Evolutionary conservation across 371 early-diverging fungal species (phyloP), one percentile per base, ranked within the genome.

Genomic region (Quaeritorhiza haematococci): DNA sequence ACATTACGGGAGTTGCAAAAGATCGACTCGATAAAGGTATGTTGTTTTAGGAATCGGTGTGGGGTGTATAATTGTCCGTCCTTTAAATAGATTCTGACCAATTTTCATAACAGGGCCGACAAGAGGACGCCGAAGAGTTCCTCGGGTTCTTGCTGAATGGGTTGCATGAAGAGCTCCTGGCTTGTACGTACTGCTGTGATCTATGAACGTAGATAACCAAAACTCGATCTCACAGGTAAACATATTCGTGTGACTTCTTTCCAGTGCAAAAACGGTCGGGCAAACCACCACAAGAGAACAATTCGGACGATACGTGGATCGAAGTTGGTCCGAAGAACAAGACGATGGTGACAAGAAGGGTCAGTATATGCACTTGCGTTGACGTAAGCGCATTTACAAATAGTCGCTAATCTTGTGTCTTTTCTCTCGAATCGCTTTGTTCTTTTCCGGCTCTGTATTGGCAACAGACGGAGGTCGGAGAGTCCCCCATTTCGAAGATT

Each of bases 61-160:
- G 21, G 23, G 8, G 47, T 8, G n/a, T n/a, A n/a, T n/a, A n/a
- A n/a, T n/a, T n/a, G n/a, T n/a, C n/a, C n/a, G n/a, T n/a, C n/a
- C 30, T 8, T 15, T 38, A 15, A 29, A 7, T 13, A 19, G 13
- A 23, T 10, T 63, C 15, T n/a, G n/a, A n/a, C n/a, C n/a, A n/a
- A n/a, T n/a, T 67, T 34, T 13, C 38, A 34, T n/a, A 23, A 33
- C 26, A 76, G 79, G 96, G 96, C 5, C 84, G 92, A 35, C 97
- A 98, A 71, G 96, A 98, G 66, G 98, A 98, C 66, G 95, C 97
- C 1, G 90, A 96, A 53, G 97, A 98, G 68, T 97, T 94, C 71
- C 66, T 97, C 56, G 90, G 90, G 47, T 93, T 86, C 61, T 65
- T 98, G 10, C 69, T 98, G 51, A 90, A 98, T 66, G 95, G 91